Conservation (phyloP, 1,139 yeast genomes). For the Yamadazyma spencermartinsiae region DNA sequence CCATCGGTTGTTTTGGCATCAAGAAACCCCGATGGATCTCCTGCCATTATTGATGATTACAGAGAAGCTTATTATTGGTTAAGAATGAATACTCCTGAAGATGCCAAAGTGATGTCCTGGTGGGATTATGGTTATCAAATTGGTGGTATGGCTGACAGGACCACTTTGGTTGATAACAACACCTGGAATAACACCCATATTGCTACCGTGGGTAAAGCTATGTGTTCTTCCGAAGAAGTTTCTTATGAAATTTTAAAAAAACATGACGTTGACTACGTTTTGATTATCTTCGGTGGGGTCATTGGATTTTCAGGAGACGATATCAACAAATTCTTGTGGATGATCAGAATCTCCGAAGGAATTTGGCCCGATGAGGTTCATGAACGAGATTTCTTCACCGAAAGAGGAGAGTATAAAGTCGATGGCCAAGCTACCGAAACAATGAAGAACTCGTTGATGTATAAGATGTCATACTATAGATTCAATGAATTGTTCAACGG, state of each 20-base stretch:
- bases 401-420: conserved; percentile 83
- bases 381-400: conserved; percentile 83
- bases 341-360: conserved; percentile 98
- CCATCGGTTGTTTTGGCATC: conserved; percentile 97
- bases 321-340: conserved; percentile 95
- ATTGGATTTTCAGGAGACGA: conserved; percentile 97
- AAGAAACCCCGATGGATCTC: conserved; percentile 80
- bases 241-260: conserved; percentile 85
- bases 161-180: conserved; percentile 96
- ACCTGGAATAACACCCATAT: conserved; percentile 99
- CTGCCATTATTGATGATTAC: conserved; percentile 87
- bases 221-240: conserved; percentile 86
- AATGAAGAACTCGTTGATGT: conserved; percentile 89
- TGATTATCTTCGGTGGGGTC: conserved; percentile 92
- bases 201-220: conserved; percentile 99
- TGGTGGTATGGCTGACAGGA: conserved; percentile 99
- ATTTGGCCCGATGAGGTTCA: conserved; percentile 97
- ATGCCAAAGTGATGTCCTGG: conserved; percentile 97
- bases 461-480: conserved; percentile 91
- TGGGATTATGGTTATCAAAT: conserved; percentile 99
- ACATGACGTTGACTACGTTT: conserved; percentile 93
- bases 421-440: conserved; percentile 79
- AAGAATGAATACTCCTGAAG: conserved; percentile 96
- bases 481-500: conserved; percentile 73
- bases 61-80: conserved; percentile 99